Conservation (phyloP, 768 basidiomycete genomes). For the Hysterangium stoloniferum region DNA sequence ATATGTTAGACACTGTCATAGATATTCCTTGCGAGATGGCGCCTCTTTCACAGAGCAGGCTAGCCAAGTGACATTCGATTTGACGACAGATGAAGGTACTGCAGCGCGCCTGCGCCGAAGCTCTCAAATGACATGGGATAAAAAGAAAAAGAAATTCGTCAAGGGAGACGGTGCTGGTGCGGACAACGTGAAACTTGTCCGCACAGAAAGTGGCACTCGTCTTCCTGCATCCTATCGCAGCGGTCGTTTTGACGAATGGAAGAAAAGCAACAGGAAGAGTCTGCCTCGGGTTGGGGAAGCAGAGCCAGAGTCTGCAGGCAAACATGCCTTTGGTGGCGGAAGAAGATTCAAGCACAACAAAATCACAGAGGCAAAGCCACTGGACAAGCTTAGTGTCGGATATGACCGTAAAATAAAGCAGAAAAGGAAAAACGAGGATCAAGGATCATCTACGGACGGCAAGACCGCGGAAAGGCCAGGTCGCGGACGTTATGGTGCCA, state of each 20-base stretch:
- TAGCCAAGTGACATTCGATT: constrained; percentile 69
- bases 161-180: constrained; percentile 79
- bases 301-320: constrained; percentile 40
- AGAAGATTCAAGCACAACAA: constrained; percentile 67
- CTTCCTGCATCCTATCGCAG: constrained; percentile 89
- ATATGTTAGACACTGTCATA: constrained; percentile 22
- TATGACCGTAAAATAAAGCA: constrained; percentile 70
- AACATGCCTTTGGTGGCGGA: constrained; percentile 32
- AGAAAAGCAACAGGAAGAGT: constrained; percentile 60
- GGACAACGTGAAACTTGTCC: constrained; percentile 90
- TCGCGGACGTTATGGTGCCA: constrained; percentile 46
- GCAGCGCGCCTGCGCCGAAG: constrained; percentile 47
- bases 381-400: constrained; percentile 63
- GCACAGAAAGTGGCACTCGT: constrained; percentile 84
- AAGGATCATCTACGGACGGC: neutral
- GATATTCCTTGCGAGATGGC: constrained; percentile 85
- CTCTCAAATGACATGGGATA: constrained; percentile 81
- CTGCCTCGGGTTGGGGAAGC: constrained; percentile 80
- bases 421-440: constrained; percentile 36
- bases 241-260: constrained; percentile 96
- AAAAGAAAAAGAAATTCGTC: constrained; percentile 92
- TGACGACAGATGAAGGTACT: constrained; percentile 68
- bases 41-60: constrained; percentile 86
- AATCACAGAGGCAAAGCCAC: constrained; percentile 54
- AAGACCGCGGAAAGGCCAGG: constrained; percentile 31